Percentiles rank a stretch among this genome's conserved stretches.
These are phyloP conservation scores for Platanthera zijinensis DNA, from an alignment of 106 monocot genomes.

Conservation along the genomic window DNA sequence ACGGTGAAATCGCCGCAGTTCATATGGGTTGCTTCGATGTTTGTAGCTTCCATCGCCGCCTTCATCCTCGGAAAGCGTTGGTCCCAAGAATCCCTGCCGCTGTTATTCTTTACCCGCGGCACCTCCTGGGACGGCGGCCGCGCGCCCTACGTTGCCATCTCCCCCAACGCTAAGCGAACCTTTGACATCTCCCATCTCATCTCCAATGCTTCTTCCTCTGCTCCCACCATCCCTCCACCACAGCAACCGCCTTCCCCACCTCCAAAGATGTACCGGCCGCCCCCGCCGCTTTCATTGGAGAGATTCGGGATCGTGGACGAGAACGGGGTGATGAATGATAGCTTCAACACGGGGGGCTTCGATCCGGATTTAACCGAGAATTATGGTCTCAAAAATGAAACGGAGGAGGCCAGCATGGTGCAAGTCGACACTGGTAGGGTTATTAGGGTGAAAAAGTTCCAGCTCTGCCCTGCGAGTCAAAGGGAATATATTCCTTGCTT, in stretches of 20 bases:
- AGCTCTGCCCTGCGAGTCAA: constrained; percentile 44
- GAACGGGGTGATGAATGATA: constrained; percentile 58
- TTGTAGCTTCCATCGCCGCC: constrained; percentile 34
- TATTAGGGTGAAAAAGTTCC: constrained; percentile 38
- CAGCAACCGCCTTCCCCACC: neutral
- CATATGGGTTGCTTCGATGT: constrained; percentile 15
- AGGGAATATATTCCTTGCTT: constrained; percentile 87
- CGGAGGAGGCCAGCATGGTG: neutral
- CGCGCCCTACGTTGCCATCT: constrained; percentile 24
- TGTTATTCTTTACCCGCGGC: constrained; percentile 25
- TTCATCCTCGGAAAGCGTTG: constrained; percentile 64
- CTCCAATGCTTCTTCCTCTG: constrained; percentile 7
- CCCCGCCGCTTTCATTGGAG: constrained; percentile 31
- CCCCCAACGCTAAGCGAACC: constrained; percentile 27
- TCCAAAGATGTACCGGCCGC: constrained; percentile 1
- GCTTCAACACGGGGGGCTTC: constrained; percentile 40
- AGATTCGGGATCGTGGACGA: constrained; percentile 72
- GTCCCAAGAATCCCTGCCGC: constrained; percentile 21
- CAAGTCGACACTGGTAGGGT: constrained; percentile 8
- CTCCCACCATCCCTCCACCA: constrained; percentile 10
- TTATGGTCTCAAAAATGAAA: constrained; percentile 10
- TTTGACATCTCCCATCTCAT: constrained; percentile 8
- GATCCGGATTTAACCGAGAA: constrained; percentile 31
- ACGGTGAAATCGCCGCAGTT: constrained; percentile 1
- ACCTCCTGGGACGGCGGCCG: neutral